These are phyloP conservation scores for Penicillium macrosclerotiorum DNA, from an alignment of 495 filamentous ascomycete genomes.

Conservation along the genomic window DNA sequence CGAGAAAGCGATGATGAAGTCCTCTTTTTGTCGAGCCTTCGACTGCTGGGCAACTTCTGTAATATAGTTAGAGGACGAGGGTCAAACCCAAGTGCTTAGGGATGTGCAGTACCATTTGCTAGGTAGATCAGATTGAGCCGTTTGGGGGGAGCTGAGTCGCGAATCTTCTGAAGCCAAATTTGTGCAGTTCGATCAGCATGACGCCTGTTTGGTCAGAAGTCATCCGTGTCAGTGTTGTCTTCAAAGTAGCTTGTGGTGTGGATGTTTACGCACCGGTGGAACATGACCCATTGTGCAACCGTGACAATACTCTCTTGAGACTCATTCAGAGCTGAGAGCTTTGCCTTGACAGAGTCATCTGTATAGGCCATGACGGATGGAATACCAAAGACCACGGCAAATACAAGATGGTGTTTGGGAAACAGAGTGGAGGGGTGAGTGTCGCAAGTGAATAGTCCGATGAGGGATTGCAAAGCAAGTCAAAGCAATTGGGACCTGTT, in stretches of 20 bases:
- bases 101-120: slow-evolving; percentile 70
- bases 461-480: not conserved
- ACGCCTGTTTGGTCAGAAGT: slow-evolving; percentile 54
- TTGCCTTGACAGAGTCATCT: slow-evolving; percentile 88
- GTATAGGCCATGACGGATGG: slow-evolving; percentile 75
- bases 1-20: slow-evolving; percentile 88
- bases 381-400: not conserved
- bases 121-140: slow-evolving; percentile 91
- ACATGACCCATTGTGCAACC: slow-evolving; percentile 98
- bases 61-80: slow-evolving; percentile 19
- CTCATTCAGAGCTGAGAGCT: slow-evolving; percentile 93
- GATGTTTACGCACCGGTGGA: slow-evolving; percentile 71
- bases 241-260: not conserved
- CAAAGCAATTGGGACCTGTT: slow-evolving; percentile 3
- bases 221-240: slow-evolving; percentile 21
- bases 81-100: no score
- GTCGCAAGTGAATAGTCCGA: slow-evolving; percentile 2
- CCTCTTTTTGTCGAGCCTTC: slow-evolving; percentile 82
- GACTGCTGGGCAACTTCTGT: slow-evolving; percentile 94
- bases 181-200: slow-evolving; percentile 85
- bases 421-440: not conserved
- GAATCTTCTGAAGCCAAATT: slow-evolving; percentile 85
- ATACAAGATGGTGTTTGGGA: no score
- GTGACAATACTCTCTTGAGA: slow-evolving; percentile 94
- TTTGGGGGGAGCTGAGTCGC: slow-evolving; percentile 78